Evolutionary conservation across 352 stramenopile species (phyloP), one percentile per base, ranked within the genome.

Genomic region (Discostella stelligera): DNA sequence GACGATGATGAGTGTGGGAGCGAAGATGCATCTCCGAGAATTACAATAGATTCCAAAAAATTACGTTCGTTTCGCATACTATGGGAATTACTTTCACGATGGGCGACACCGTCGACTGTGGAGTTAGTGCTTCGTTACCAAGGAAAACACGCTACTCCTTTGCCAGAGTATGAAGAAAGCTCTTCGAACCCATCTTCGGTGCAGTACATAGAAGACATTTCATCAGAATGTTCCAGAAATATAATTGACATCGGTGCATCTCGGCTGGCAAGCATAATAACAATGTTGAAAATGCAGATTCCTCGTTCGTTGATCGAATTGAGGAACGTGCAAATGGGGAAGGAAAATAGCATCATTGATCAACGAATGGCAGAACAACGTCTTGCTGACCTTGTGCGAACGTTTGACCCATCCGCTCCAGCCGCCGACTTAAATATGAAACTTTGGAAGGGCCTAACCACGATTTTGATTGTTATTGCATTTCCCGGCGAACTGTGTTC

Each of bases 241-340:
- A 48, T n/a, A 11, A 77, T 83, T 49, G 81, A 85, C 49, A 72
- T 89, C 14, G 76, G 77, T 52, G 74, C 80, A 20, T 88, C 83
- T 2, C 68, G 82, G 18, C 83, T 76, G 55, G 79, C 80, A 10
- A 83, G 83, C 54, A 79, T 91, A 23, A 88, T 85, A 83, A 74
- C 68, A 23, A 88, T 91, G 71, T 37, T 91, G n/a, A 78, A 82
- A 44, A 75, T 88, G 64, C 74, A 91, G 56, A 46, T 89, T 6
- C 23, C 73, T 18, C 50, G 67, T 48, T 79, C 72, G 13, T 41
- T 90, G 14, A 50, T 82, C 20, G 86, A 90, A 55, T 49, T 90
- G 2, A 70, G 62, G 25, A 66, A 64, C n/a, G 32, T 59, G 14
- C 21, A 53, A 73, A n/a, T 9, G 41, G 21, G 11, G 5, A 20